Evolutionary conservation across 768 basidiomycete genomes (phyloP).

Genomic region (Amanita phalloides): DNA sequence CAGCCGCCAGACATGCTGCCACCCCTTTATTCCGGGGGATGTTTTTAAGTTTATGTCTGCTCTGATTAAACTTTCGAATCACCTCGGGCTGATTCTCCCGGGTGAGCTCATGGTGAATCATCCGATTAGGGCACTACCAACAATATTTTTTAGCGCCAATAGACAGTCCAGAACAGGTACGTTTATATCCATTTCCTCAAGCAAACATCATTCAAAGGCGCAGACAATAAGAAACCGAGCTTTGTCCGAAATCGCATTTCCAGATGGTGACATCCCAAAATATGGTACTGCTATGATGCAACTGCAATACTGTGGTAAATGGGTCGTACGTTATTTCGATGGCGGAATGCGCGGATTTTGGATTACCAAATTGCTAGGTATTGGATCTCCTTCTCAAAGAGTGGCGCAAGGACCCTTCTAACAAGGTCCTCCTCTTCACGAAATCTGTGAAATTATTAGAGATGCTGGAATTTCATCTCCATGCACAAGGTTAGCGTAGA

Average conservation of each 20-base stretch:
- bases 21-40: conserved; percentile 42
- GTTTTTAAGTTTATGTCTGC: conserved; percentile 73
- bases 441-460: conserved; percentile 85
- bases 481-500: conserved; percentile 32
- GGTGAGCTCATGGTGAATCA: conserved; percentile 26
- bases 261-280: conserved; percentile 41
- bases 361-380: conserved; percentile 30
- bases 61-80: conserved; percentile 84
- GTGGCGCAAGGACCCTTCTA: conserved; percentile 52
- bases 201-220: neutral
- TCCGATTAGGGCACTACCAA: neutral
- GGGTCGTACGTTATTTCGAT: conserved; percentile 44
- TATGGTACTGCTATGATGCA: conserved; percentile 54
- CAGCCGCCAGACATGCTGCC: conserved; percentile 34
- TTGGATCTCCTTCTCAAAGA: conserved; percentile 54
- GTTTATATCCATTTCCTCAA: neutral
- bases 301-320: conserved; percentile 73
- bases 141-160: conserved; percentile 37
- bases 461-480: conserved; percentile 72
- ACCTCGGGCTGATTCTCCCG: conserved; percentile 78
- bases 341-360: neutral
- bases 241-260: conserved; percentile 53
- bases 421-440: conserved; percentile 91
- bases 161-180: conserved; percentile 61
- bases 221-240: conserved; percentile 44